Evolutionary conservation across 2,329 filamentous ascomycete species (phyloP).

Genomic region (Trichoderma simmonsii): DNA sequence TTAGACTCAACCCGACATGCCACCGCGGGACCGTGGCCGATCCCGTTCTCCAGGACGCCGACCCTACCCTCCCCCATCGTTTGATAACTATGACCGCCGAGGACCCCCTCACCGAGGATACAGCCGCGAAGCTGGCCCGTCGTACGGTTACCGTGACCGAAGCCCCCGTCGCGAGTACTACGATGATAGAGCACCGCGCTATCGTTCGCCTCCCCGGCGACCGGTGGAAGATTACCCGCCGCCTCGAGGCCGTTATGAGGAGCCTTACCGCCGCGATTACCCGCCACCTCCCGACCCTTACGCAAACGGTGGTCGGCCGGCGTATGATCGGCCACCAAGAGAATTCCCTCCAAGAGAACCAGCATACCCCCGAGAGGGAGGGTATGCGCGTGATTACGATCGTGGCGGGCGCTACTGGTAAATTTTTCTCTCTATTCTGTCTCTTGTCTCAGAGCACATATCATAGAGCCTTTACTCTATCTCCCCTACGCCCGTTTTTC

Average conservation of each 20-base stretch:
- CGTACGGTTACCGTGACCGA: constrained; percentile 81
- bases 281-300: constrained; percentile 64
- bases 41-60: constrained; percentile 71
- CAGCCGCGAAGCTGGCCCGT: constrained; percentile 61
- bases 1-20: constrained; percentile 76
- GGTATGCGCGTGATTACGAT: constrained; percentile 48
- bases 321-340: constrained; percentile 55
- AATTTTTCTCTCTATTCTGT: constrained; percentile 30
- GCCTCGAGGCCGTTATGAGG: constrained; percentile 68
- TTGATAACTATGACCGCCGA: constrained; percentile 81
- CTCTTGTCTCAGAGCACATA: neutral
- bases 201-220: constrained; percentile 76
- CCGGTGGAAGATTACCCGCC: constrained; percentile 75
- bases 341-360: constrained; percentile 48
- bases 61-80: constrained; percentile 61
- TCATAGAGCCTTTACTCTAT: neutral
- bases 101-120: constrained; percentile 74
- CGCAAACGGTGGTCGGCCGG: constrained; percentile 48
- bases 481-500: neutral
- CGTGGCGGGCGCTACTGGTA: constrained; percentile 52
- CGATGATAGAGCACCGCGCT: constrained; percentile 73
- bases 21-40: constrained; percentile 62
- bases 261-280: constrained; percentile 71
- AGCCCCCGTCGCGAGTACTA: constrained; percentile 87
- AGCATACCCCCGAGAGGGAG: constrained; percentile 38